Conservation (phyloP, 139 green algal genomes). For the Volvox africanus region DNA sequence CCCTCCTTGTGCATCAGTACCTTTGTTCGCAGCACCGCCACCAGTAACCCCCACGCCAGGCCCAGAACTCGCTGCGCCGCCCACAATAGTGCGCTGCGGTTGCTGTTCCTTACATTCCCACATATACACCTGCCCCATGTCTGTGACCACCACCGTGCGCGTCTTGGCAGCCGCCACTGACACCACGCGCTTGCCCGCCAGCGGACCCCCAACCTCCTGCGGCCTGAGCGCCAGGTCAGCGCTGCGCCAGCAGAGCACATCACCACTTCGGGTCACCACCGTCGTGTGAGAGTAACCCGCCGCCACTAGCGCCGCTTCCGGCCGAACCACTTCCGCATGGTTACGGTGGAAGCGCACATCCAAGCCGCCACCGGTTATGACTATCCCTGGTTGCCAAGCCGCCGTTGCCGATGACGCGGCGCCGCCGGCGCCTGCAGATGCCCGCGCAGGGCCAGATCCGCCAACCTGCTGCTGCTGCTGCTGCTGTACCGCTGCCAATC, state of each 20-base stretch:
- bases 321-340: slow-evolving; percentile 73
- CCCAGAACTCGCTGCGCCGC: not conserved
- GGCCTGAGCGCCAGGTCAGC: slow-evolving; percentile 67
- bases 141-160: slow-evolving; percentile 85
- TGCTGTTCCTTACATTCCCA: slow-evolving; percentile 77
- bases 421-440: not conserved
- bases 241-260: slow-evolving; percentile 81
- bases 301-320: slow-evolving; percentile 70
- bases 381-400: not conserved
- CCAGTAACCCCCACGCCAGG: not conserved
- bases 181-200: slow-evolving; percentile 76
- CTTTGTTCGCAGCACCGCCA: slow-evolving; percentile 17
- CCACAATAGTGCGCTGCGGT: slow-evolving; percentile 51
- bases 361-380: not conserved
- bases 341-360: slow-evolving; percentile 78
- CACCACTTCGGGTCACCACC: slow-evolving; percentile 74
- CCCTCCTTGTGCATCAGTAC: not conserved
- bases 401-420: not conserved
- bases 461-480: slow-evolving; percentile 27
- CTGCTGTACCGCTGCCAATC: slow-evolving; percentile 33
- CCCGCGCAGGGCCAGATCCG: not conserved
- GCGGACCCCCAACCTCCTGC: slow-evolving; percentile 76
- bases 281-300: slow-evolving; percentile 81
- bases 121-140: slow-evolving; percentile 84
- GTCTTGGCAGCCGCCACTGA: slow-evolving; percentile 88